Conservation (phyloP, 2,329 filamentous ascomycete species). For the Exophiala viscosa region DNA sequence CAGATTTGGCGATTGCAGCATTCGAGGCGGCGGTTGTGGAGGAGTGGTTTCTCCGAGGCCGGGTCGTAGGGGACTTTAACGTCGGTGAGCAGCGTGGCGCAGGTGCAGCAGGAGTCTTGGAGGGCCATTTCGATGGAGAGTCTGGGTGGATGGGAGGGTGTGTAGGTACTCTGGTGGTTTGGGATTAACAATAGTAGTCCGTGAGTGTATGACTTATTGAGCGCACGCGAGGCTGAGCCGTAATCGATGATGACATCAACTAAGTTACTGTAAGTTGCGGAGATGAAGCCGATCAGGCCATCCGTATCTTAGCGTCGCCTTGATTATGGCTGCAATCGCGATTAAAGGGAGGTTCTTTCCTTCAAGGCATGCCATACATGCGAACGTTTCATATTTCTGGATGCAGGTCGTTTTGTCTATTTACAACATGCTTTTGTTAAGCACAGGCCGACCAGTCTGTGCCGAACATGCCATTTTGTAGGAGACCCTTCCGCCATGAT, state of each 20-base stretch:
- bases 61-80: slow-evolving; percentile 52
- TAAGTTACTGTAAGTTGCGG: no score
- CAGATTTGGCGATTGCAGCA: slow-evolving; percentile 73
- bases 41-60: slow-evolving; percentile 59
- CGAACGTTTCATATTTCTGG: no score
- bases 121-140: slow-evolving; percentile 9
- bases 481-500: slow-evolving; percentile 8
- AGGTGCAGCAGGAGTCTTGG: slow-evolving; percentile 61
- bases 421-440: slow-evolving; percentile 5
- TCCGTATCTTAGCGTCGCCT: no score
- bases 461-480: slow-evolving; percentile 6
- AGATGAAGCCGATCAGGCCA: no score
- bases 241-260: background rate
- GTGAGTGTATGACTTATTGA: background rate
- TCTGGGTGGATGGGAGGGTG: background rate
- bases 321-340: no score
- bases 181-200: background rate
- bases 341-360: no score
- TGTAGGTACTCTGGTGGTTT: background rate
- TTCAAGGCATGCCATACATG: no score
- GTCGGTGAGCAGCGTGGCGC: slow-evolving; percentile 58
- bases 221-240: background rate
- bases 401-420: no score
- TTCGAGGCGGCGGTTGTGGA: slow-evolving; percentile 58
- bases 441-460: background rate